A percentile compares a stretch with the other conserved stretches of the same genome.
Evolutionary conservation across 306 rosid species (phyloP).

Genomic region (Ceratonia siliqua): DNA sequence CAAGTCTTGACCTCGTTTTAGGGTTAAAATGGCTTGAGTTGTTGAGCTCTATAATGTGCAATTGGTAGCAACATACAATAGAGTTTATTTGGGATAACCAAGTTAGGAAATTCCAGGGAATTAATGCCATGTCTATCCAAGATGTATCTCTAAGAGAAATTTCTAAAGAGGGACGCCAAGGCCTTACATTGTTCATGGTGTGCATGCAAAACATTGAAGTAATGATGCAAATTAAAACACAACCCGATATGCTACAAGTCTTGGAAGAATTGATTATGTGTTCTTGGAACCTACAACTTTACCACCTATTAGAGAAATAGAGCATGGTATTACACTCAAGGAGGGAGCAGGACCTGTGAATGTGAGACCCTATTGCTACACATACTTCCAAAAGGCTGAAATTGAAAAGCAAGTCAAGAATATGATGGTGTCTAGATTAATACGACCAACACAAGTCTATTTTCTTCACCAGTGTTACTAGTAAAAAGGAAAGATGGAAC

Average conservation of each 20-base stretch:
- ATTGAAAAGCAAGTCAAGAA: neutral
- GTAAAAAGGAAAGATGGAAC: no score
- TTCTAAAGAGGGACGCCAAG: neutral
- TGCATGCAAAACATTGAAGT: neutral
- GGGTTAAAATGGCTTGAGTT: neutral
- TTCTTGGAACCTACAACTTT: no score
- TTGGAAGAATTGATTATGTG: no score
- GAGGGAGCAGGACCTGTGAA: no score
- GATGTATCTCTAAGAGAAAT: neutral
- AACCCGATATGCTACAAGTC: no score
- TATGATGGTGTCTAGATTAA: neutral
- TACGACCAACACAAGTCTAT: neutral
- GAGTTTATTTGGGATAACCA: neutral
- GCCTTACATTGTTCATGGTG: neutral
- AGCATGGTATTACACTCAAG: neutral
- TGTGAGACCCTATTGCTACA: no score
- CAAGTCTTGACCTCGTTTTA: neutral
- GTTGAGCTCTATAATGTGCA: neutral
- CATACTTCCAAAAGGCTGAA: no score
- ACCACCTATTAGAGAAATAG: no score
- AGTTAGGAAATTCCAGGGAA: neutral
- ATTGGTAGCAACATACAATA: neutral
- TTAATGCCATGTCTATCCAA: neutral
- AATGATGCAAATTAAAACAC: no score
- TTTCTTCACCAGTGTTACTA: neutral